Percentiles rank a stretch among this genome's conserved stretches.
Conservation (phyloP, 768 basidiomycete species). For the Mycena capillaripes region DNA sequence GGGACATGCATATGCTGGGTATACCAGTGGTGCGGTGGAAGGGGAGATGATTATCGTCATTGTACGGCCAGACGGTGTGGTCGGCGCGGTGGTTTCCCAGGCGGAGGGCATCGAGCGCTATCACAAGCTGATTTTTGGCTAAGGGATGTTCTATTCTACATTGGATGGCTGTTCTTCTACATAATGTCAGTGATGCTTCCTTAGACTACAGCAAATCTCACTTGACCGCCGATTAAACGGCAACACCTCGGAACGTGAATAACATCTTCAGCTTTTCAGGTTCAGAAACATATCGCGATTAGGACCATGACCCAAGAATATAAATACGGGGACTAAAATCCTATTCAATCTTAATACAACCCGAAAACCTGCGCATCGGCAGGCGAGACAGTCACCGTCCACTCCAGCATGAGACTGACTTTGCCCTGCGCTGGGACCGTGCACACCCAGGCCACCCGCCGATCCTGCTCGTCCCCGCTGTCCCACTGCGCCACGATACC, state of each 20-base stretch:
- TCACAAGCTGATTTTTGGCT: not conserved
- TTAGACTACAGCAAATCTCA: too few species aligned
- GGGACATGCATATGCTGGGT: conserved; percentile 33
- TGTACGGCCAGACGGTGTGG: conserved; percentile 35
- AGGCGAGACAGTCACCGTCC: conserved; percentile 52
- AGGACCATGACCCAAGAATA: too few species aligned
- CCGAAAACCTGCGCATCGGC: conserved; percentile 40
- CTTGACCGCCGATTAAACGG: too few species aligned
- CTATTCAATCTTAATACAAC: conserved; percentile 37
- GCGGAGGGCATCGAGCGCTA: conserved; percentile 3
- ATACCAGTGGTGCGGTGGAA: conserved; percentile 1
- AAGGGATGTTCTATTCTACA: too few species aligned
- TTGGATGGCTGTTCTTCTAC: too few species aligned
- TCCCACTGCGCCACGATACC: conserved; percentile 57
- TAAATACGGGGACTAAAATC: too few species aligned
- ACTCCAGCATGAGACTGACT: conserved; percentile 49
- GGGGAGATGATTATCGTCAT: conserved; percentile 24
- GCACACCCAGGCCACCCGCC: conserved; percentile 51
- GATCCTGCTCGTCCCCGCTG: conserved; percentile 50
- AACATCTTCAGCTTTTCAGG: too few species aligned
- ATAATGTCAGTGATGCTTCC: too few species aligned
- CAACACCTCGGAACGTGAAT: too few species aligned
- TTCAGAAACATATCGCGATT: too few species aligned
- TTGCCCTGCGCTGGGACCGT: conserved; percentile 49
- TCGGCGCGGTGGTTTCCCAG: conserved; percentile 27